phyloP scores from a whole-genome alignment of 2,329 filamentous ascomycete genomes.

The Fusarium staphyleae region DNA sequence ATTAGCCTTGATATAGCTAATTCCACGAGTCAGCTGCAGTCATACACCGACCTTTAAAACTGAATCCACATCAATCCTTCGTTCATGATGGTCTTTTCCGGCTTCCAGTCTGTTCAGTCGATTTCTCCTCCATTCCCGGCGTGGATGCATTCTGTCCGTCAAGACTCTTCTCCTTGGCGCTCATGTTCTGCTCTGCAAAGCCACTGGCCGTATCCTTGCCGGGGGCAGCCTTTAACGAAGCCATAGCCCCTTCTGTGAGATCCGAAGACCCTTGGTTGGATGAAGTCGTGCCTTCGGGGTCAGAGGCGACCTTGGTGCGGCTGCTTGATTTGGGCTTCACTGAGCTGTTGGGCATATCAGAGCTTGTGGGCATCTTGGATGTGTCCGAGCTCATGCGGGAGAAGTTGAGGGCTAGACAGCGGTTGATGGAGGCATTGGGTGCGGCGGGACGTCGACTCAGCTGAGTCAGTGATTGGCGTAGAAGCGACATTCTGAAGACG shows the following conservation, averaged over 20 bases:
- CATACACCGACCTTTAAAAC: no score
- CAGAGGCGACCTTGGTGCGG: slow-evolving; percentile 1
- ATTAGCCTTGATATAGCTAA: no score
- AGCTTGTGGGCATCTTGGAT: no score
- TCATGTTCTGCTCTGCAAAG: slow-evolving; percentile 16
- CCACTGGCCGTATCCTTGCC: slow-evolving; percentile 11
- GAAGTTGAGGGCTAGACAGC: background rate
- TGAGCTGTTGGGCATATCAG: no score
- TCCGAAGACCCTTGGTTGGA: background rate
- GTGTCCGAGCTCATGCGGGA: slow-evolving; percentile 11
- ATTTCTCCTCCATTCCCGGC: slow-evolving; percentile 12
- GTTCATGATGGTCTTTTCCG: no score
- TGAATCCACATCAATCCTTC: no score
- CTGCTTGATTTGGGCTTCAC: background rate
- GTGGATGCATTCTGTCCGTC: slow-evolving; percentile 22
- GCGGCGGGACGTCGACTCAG: background rate
- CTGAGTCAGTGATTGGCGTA: slow-evolving; percentile 9
- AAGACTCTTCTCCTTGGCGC: slow-evolving; percentile 4
- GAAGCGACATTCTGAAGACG: background rate
- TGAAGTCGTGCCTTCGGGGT: slow-evolving; percentile 5
- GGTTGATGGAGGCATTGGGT: background rate
- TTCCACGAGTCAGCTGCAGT: no score
- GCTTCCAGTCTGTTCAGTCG: background rate
- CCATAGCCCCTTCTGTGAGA: slow-evolving; percentile 20
- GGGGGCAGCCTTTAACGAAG: slow-evolving; percentile 15